These are phyloP conservation scores for Colletotrichum paranaense DNA, from an alignment of 2,329 filamentous ascomycete species.

Conservation along the genomic window DNA sequence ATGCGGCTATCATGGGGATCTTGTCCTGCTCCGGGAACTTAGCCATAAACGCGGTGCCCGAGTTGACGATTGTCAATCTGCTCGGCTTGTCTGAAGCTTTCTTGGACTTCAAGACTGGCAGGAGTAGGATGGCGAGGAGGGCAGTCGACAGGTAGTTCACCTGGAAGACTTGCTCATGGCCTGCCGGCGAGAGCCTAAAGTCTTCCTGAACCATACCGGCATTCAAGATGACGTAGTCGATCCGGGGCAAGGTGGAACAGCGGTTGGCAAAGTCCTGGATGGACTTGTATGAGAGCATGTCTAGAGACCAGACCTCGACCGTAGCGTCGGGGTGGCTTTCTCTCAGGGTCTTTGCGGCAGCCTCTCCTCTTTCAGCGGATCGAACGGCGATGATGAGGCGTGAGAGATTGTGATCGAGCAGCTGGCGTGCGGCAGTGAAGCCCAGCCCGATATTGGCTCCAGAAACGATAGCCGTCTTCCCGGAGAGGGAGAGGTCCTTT, in stretches of 20 bases:
- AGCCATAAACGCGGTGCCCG: conserved; percentile 40
- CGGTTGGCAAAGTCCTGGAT: conserved; percentile 50
- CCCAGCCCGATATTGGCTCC: conserved; percentile 62
- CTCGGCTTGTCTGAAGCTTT: conserved; percentile 36
- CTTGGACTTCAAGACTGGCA: conserved; percentile 46
- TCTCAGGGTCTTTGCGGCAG: conserved; percentile 48
- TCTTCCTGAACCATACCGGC: conserved; percentile 42
- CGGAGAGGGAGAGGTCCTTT: conserved; percentile 41
- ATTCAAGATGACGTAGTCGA: conserved; percentile 55
- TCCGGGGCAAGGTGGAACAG: conserved; percentile 43
- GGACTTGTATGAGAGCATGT: conserved; percentile 52
- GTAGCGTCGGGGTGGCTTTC: conserved; percentile 43
- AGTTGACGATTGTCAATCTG: conserved; percentile 45
- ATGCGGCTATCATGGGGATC: conserved; percentile 39
- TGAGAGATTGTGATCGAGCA: conserved; percentile 50
- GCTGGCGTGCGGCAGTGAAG: conserved; percentile 53
- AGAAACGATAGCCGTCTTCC: conserved; percentile 58
- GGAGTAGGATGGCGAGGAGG: conserved; percentile 52
- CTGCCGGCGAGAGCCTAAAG: conserved; percentile 40
- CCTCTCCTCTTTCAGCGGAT: conserved; percentile 53
- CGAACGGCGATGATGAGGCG: conserved; percentile 61
- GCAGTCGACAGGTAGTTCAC: conserved; percentile 65
- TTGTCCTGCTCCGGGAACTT: conserved; percentile 39
- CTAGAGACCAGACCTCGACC: conserved; percentile 55
- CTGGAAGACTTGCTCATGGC: conserved; percentile 57